Percentiles rank a stretch among this genome's conserved stretches.
These are phyloP conservation scores for Phytophthora rubi DNA, from an alignment of 352 stramenopile genomes.

Conservation along the genomic window DNA sequence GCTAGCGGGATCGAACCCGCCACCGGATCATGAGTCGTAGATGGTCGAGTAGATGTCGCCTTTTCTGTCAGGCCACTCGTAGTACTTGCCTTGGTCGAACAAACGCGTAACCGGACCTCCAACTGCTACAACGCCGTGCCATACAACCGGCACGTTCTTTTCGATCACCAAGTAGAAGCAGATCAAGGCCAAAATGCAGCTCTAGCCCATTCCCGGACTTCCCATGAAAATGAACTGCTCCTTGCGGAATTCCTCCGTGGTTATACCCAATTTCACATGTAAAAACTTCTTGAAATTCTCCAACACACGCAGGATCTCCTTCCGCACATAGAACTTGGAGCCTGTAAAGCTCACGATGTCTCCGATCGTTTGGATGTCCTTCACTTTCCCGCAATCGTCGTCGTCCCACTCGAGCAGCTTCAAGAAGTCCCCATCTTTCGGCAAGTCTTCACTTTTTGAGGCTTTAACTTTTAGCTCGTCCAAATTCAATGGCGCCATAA, in stretches of 20 bases:
- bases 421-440: conserved; percentile 1
- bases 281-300: conserved; percentile 9
- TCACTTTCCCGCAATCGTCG: conserved; percentile 6
- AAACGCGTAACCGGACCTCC: conserved; percentile 1
- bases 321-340: conserved; percentile 3
- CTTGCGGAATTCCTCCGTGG: background rate
- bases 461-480: too few relatives aligned
- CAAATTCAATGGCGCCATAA: too few relatives aligned
- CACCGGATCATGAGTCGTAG: background rate
- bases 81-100: conserved; percentile 19
- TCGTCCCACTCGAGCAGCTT: conserved; percentile 8
- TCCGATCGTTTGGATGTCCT: conserved; percentile 1
- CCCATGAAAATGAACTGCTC: conserved; percentile 19
- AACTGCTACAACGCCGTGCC: background rate
- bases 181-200: conserved; percentile 16
- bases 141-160: conserved; percentile 9
- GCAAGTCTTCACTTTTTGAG: background rate
- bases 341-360: conserved; percentile 4
- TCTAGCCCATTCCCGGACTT: conserved; percentile 22
- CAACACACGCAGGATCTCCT: conserved; percentile 16
- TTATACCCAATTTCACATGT: background rate
- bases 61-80: conserved; percentile 1
- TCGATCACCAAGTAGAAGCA: conserved; percentile 20
- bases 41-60: background rate
- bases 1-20: background rate